These are phyloP conservation scores for Aspergillus jensenii DNA, from an alignment of 2,329 filamentous ascomycete genomes.

Conservation along the genomic window DNA sequence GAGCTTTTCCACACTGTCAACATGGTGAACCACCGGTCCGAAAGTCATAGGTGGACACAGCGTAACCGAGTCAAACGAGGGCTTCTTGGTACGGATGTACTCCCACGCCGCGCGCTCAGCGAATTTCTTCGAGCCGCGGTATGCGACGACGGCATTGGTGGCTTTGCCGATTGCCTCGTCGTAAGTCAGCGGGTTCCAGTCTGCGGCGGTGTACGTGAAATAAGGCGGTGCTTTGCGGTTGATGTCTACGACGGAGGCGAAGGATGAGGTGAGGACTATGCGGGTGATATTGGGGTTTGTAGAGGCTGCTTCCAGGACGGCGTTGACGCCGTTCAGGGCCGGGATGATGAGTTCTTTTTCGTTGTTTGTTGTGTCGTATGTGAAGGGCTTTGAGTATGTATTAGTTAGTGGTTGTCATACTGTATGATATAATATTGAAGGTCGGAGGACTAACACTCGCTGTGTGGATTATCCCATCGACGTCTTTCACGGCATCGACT, in stretches of 20 bases:
- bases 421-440: not conserved
- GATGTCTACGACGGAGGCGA: constrained; percentile 28
- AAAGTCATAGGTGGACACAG: constrained; percentile 49
- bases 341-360: constrained; percentile 47
- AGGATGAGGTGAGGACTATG: constrained; percentile 31
- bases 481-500: constrained; percentile 38
- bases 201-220: constrained; percentile 26
- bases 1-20: constrained; percentile 33
- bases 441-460: constrained; percentile 40
- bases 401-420: too few relatives aligned
- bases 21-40: constrained; percentile 44
- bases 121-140: constrained; percentile 34
- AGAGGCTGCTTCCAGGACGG: constrained; percentile 39
- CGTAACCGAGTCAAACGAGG: constrained; percentile 44
- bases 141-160: constrained; percentile 26
- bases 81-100: constrained; percentile 34
- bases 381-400: constrained; percentile 38
- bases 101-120: constrained; percentile 31
- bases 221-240: constrained; percentile 11
- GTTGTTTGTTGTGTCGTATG: constrained; percentile 45
- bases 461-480: constrained; percentile 48
- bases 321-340: constrained; percentile 48
- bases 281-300: constrained; percentile 21
- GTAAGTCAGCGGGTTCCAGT: constrained; percentile 36
- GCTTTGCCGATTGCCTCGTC: constrained; percentile 22